Evolutionary conservation across 192 early-diverging fungal genomes (phyloP).

Genomic region (Paraglomus brasilianum): DNA sequence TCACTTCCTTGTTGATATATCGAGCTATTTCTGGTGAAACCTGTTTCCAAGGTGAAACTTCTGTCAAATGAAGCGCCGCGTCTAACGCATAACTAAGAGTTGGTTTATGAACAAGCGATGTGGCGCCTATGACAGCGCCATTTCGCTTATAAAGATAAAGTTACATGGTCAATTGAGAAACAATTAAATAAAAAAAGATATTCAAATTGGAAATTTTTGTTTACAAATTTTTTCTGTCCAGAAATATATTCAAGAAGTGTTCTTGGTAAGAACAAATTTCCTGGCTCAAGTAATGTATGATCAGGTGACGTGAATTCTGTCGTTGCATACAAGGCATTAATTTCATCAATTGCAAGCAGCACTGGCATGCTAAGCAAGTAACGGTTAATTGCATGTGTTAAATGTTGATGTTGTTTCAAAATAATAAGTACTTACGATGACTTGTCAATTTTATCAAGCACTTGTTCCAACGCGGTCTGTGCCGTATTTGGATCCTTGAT

Average conservation of each 20-base stretch:
- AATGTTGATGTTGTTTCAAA: too few species aligned
- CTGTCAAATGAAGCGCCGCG: slow-evolving; percentile 37
- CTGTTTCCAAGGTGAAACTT: slow-evolving; percentile 39
- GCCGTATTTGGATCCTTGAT: slow-evolving; percentile 44
- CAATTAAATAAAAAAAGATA: background rate
- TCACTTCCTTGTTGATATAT: slow-evolving; percentile 41
- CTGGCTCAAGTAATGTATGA: slow-evolving; percentile 41
- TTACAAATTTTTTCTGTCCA: slow-evolving; percentile 43
- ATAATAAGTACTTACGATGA: slow-evolving; percentile 38
- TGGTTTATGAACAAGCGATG: slow-evolving; percentile 31
- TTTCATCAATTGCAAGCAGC: slow-evolving; percentile 51
- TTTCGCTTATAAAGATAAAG: slow-evolving; percentile 19
- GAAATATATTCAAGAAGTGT: slow-evolving; percentile 50
- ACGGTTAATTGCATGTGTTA: too few species aligned
- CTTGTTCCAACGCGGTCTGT: slow-evolving; percentile 45
- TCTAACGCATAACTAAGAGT: slow-evolving; percentile 45
- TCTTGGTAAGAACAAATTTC: slow-evolving; percentile 42
- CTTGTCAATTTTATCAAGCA: slow-evolving; percentile 46
- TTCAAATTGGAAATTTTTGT: background rate
- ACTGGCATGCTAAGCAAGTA: slow-evolving; percentile 43
- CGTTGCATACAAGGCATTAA: slow-evolving; percentile 49
- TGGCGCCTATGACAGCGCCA: slow-evolving; percentile 46
- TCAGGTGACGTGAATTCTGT: slow-evolving; percentile 46
- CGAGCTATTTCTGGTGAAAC: slow-evolving; percentile 31
- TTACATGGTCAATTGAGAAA: background rate